These are phyloP conservation scores for Bauhinia variegata DNA, from an alignment of 306 rosid species.

Conservation along the genomic window DNA sequence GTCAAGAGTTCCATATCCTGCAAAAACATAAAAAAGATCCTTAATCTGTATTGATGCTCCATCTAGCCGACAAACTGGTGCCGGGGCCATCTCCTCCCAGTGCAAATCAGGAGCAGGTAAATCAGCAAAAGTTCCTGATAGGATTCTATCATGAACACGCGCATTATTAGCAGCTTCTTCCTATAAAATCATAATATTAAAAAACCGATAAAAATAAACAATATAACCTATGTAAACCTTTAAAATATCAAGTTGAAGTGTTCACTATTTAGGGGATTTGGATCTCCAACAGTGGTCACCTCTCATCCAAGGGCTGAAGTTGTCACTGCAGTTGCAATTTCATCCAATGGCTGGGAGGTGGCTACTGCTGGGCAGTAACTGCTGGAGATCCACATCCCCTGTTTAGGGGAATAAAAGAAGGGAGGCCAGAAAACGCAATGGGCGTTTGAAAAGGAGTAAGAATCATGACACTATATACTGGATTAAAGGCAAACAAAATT, in stretches of 20 bases:
- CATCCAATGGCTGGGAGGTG: too few species aligned
- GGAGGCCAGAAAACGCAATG: neutral
- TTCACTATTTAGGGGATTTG: neutral
- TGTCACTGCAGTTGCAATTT: too few species aligned
- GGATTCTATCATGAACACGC: conserved; percentile 38
- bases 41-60: conserved; percentile 78
- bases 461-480: neutral
- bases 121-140: conserved; percentile 75
- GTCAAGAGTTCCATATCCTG: conserved; percentile 73
- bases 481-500: too few species aligned
- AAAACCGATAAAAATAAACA: neutral
- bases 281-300: too few species aligned
- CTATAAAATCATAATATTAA: conserved; percentile 33
- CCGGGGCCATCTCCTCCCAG: conserved; percentile 83
- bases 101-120: conserved; percentile 72
- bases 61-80: conserved; percentile 88
- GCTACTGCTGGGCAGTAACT: too few species aligned
- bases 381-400: too few species aligned
- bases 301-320: too few species aligned
- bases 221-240: neutral
- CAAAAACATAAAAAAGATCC: conserved; percentile 68
- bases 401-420: neutral
- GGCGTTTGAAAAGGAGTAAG: neutral
- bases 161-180: conserved; percentile 24
- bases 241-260: too few species aligned